Evolutionary conservation across 805 yeast genomes (phyloP), one percentile per base, ranked within the genome.

Genomic region (Wickerhamomyces sydowiorum): DNA sequence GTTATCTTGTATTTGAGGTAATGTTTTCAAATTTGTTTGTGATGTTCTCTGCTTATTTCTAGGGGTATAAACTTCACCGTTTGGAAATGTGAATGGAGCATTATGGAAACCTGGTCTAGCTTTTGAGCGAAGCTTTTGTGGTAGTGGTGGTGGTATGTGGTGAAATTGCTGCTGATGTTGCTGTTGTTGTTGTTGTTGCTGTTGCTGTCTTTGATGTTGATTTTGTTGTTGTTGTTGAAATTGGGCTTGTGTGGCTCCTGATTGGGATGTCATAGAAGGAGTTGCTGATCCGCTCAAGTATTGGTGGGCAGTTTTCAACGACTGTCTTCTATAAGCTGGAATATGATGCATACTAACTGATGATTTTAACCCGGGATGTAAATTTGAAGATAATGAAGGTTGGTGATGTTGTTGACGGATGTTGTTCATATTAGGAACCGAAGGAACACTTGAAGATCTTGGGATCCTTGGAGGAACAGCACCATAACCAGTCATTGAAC

Each of bases 11-110:
- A 19, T n/a, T 20, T 19, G 22, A 10, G 14, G 15, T 18, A 48
- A 17, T 5, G 44, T 38, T n/a, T 23, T 38, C 14, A 50, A 23
- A 23, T 47, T 53, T 1, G 50, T 43, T 27, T 29, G 35, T 1
- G 56, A 51, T 28, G 43, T 43, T 36, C 53, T 37, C 27, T 57
- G 60, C 39, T 50, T 56, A 38, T 48, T 46, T 36, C 61, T 44
- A 30, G 61, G 61, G 10, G 50, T 55, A 38, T 57, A 57, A 6
- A 56, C 51, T 30, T 57, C 61, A 32, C 61, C 61, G 31, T 57
- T 57, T 18, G 61, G 61, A 43, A 57, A 57, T 2, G 59, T 54
- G 46, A 53, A 57, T 2, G 56, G 51, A 3, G 49, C 51, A 27
- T 52, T 27, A 15, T 51, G 50, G 39, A 43, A 32, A 13, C 17